Evolutionary conservation across 257 asterid species (phyloP), one percentile per base, ranked within the genome.

Genomic region (Solanum lycopersicoides): DNA sequence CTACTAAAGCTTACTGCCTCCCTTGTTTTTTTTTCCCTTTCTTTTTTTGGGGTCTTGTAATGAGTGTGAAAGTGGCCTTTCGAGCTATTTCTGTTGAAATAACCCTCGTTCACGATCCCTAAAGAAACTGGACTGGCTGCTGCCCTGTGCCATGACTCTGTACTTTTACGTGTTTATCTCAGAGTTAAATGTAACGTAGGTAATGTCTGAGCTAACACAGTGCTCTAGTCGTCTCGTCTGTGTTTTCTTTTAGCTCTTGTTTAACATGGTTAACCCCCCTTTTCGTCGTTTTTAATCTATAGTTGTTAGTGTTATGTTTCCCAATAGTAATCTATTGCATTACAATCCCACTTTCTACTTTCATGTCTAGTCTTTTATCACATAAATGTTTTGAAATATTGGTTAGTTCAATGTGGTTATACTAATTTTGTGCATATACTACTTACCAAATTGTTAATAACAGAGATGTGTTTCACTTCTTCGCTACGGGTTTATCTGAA

Each of bases 61-160:
- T 88, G 94, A 87, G 91, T 92, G 90, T 86, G 89, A 88, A 89
- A 87, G 92, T 89, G 94, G 94, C 93, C 93, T 91, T 84, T 93
- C 89, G 75, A 89, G 92, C 86, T 66, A 45, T 86, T 84, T 63
- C 39, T 82, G 86, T 32, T 86, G 60, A 87, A 83, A 90, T 84
- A 83, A 87, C 84, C 75, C 86, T 37, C 86, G 35, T 86, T 83
- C 39, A 83, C 83, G 87, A 87, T 88, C 82, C 88, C 83, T 25
- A 74, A 88, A 85, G 73, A 88, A 86, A 87, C 89, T 90, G 75
- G 92, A 87, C 82, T 85, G 92, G 93, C 88, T 89, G 82, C 93
- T 92, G 91, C 92, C 88, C 92, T 86, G 86, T 91, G 90, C 89
- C 91, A 87, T 42, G 91, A 92, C 91, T 89, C 87, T 92, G 90